Conservation (phyloP, 2,329 filamentous ascomycete species). For the Amauroascus niger region DNA sequence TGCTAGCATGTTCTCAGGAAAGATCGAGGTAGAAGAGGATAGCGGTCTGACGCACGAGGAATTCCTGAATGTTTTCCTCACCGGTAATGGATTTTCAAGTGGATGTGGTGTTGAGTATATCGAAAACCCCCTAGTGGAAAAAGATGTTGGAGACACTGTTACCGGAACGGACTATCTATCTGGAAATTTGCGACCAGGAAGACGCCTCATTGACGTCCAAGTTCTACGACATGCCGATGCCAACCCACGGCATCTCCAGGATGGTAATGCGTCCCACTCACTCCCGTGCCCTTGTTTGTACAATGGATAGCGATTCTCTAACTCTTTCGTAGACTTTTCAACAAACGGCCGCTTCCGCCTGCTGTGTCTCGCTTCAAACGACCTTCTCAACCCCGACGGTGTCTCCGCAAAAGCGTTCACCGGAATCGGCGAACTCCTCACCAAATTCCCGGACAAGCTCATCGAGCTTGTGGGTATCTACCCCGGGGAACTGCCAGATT, state of each 20-base stretch:
- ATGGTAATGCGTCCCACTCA: constrained; percentile 18
- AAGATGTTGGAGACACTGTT: constrained; percentile 21
- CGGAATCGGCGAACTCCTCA: constrained; percentile 20
- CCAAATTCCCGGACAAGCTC: constrained; percentile 22
- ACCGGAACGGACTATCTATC: constrained; percentile 28
- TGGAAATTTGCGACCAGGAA: constrained; percentile 29
- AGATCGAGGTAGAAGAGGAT: constrained; percentile 24
- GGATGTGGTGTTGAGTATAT: constrained; percentile 34
- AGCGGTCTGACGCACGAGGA: constrained; percentile 27
- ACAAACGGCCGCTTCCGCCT: constrained; percentile 33
- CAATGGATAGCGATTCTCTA: background rate
- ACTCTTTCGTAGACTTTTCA: constrained; percentile 24
- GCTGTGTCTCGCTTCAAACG: constrained; percentile 28
- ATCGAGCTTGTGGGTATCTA: constrained; percentile 32
- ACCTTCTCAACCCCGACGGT: constrained; percentile 27
- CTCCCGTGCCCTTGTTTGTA: background rate
- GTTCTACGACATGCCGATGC: constrained; percentile 33
- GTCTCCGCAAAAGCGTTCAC: constrained; percentile 22
- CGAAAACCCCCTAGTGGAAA: constrained; percentile 24
- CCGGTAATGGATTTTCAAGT: constrained; percentile 32
- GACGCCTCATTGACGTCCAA: constrained; percentile 28
- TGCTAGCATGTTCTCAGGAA: constrained; percentile 35
- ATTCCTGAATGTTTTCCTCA: constrained; percentile 31
- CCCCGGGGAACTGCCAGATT: constrained; percentile 20
- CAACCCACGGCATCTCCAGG: constrained; percentile 28